Percentiles rank a stretch among this genome's conserved stretches.
Evolutionary conservation across 2,329 filamentous ascomycete genomes (phyloP).

Genomic region (Pseudopithomyces maydicus): DNA sequence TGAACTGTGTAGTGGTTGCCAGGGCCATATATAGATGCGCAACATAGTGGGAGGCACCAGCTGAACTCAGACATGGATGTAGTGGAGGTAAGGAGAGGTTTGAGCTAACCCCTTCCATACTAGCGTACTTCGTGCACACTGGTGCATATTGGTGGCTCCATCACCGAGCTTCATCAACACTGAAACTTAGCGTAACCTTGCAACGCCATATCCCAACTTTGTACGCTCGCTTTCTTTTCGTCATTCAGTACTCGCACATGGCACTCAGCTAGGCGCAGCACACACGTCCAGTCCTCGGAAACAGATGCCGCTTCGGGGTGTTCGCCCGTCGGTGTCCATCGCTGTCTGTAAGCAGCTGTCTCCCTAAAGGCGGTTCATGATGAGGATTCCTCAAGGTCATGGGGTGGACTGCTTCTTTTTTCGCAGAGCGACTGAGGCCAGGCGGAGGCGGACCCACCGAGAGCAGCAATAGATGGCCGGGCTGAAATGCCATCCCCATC

Average conservation of each 20-base stretch:
- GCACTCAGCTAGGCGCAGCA: neutral
- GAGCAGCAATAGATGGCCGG: neutral
- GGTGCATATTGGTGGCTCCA: neutral
- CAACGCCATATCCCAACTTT: neutral
- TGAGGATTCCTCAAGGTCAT: neutral
- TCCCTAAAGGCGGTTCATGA: neutral
- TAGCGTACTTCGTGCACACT: neutral
- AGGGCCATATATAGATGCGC: too few relatives aligned
- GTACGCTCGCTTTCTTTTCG: neutral
- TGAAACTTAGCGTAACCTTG: neutral
- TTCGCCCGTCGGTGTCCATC: neutral
- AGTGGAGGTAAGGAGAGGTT: too few relatives aligned
- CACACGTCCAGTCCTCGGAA: neutral
- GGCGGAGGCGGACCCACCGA: neutral
- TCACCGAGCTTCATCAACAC: neutral
- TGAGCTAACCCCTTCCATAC: neutral
- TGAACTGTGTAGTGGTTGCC: too few relatives aligned
- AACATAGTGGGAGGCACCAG: too few relatives aligned
- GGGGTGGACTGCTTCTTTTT: neutral
- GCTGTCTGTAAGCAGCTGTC: neutral
- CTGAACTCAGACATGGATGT: too few relatives aligned
- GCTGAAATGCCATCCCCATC: neutral
- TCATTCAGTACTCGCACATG: neutral
- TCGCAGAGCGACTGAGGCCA: neutral
- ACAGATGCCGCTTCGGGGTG: neutral